A percentile compares a stretch with the other conserved stretches of the same genome.
phyloP scores from a whole-genome alignment of 805 yeast species.

The Pichia scutulata region DNA sequence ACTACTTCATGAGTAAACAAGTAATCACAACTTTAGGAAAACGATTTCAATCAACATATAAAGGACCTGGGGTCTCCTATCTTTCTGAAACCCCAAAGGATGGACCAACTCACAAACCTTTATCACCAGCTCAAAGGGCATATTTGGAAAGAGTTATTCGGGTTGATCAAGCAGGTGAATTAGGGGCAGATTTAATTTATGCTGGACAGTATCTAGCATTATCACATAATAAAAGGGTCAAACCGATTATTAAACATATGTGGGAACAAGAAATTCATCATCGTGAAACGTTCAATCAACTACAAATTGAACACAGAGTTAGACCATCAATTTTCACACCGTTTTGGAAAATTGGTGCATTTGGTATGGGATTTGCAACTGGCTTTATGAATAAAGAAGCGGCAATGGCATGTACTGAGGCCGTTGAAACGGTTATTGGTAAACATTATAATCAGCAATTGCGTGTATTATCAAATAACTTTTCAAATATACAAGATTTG shows the following conservation, averaged over 20 bases:
- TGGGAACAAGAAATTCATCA: slow-evolving; percentile 97
- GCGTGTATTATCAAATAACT: slow-evolving; percentile 65
- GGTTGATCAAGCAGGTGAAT: slow-evolving; percentile 97
- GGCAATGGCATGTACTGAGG: slow-evolving; percentile 99
- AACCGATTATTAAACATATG: slow-evolving; percentile 84
- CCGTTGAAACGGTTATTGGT: slow-evolving; percentile 97
- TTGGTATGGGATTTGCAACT: slow-evolving; percentile 78
- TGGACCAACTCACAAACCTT: slow-evolving; percentile 21
- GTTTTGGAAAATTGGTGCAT: slow-evolving; percentile 87
- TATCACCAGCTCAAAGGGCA: slow-evolving; percentile 52
- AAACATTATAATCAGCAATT: slow-evolving; percentile 90
- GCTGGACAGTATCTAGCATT: slow-evolving; percentile 82
- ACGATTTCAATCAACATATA: slow-evolving; percentile 16
- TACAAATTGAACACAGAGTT: slow-evolving; percentile 72
- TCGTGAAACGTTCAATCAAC: slow-evolving; percentile 70
- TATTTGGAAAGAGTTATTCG: slow-evolving; percentile 68
- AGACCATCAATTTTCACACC: slow-evolving; percentile 92
- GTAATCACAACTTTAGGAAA: neutral
- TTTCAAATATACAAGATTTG: slow-evolving; percentile 35
- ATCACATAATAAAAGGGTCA: slow-evolving; percentile 62
- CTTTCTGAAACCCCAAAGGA: slow-evolving; percentile 7
- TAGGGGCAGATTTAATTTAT: slow-evolving; percentile 91
- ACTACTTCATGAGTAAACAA: neutral
- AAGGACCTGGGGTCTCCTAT: slow-evolving; percentile 2
- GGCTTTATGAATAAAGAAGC: slow-evolving; percentile 87